phyloP scores from a whole-genome alignment of 805 yeast species.

The Lipomyces yamadae region DNA sequence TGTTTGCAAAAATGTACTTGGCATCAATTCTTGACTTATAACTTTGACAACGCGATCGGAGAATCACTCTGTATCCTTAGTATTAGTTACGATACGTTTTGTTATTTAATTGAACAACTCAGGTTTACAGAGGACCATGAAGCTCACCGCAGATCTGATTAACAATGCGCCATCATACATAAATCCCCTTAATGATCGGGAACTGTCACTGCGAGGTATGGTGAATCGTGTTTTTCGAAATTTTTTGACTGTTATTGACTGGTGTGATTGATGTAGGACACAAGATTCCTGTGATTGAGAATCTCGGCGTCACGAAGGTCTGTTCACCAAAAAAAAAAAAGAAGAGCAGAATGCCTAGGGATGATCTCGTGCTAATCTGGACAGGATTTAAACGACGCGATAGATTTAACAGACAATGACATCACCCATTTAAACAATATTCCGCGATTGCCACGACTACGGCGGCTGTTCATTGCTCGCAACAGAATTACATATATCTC shows the following conservation, averaged over 20 bases:
- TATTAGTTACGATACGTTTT: not conserved
- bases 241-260: conserved; percentile 29
- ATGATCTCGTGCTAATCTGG: not conserved
- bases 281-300: conserved; percentile 53
- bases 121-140: conserved; percentile 51
- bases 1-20: no score
- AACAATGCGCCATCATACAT: conserved; percentile 57
- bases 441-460: conserved; percentile 52
- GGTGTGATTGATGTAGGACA: conserved; percentile 31
- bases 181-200: conserved; percentile 52
- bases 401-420: conserved; percentile 80
- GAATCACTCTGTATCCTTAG: not conserved
- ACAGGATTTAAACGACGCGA: conserved; percentile 53
- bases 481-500: conserved; percentile 60
- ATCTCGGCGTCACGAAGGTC: conserved; percentile 48
- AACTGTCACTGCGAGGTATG: conserved; percentile 50
- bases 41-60: not conserved
- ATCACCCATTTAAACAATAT: conserved; percentile 59
- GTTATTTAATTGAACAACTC: not conserved
- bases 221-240: conserved; percentile 15
- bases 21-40: no score
- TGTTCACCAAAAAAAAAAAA: not conserved
- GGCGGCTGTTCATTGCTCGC: conserved; percentile 63
- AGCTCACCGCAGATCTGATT: conserved; percentile 58
- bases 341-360: not conserved